Base-by-base conservation (phyloP, 495 filamentous ascomycete species). In the Penicillium pulvis region DNA sequence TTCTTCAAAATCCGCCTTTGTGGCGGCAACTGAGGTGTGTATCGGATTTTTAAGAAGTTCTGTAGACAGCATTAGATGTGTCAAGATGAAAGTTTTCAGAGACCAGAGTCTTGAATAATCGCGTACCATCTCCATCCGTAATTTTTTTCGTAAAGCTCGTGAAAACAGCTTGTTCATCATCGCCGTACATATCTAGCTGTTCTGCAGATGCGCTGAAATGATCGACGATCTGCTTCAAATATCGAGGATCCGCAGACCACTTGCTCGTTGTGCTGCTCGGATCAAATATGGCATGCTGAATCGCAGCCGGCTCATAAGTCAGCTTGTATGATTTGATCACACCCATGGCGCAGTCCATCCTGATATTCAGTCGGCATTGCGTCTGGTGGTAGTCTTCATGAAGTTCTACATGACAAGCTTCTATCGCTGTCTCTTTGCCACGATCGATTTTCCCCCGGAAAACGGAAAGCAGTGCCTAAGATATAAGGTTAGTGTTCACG, bases 71-170 rank as follows among this genome's bases (percentile, higher is more conserved):
- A 41, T 50, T 24, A 7, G 48, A 53, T 12, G 20, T 12, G 8
- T 0, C 20, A 31, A 39, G 10, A 52, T 10, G 36, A 12, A 24
- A 14, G 6, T 17, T 17, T 36, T 36, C 12, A 20, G 3, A 26
- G 17, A 52, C n/a, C 23, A 26, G 31, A 24, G n/a, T 41, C 30
- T n/a, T 16, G 39, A 5, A 17, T 17, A 8, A 41, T 41, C 0
- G 24, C 73, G 28, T 73, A 91, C 91, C 89, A 79, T 90, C 94
- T 11, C 90, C 91, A 56, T 89, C 87, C 51, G 83, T 83, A 39
- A 93, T 83, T 70, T 94, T 97, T 64, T 96, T 94, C 1, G 93
- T 98, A 65, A 93, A 98, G 70, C 93, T 97, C 2, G 91, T 97
- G 63, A 98, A 96, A 47, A 89, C 87, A 0, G 80, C 84, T 57